Evolutionary conservation across 768 basidiomycete species (phyloP).

Genomic region (Jaapia argillacea): DNA sequence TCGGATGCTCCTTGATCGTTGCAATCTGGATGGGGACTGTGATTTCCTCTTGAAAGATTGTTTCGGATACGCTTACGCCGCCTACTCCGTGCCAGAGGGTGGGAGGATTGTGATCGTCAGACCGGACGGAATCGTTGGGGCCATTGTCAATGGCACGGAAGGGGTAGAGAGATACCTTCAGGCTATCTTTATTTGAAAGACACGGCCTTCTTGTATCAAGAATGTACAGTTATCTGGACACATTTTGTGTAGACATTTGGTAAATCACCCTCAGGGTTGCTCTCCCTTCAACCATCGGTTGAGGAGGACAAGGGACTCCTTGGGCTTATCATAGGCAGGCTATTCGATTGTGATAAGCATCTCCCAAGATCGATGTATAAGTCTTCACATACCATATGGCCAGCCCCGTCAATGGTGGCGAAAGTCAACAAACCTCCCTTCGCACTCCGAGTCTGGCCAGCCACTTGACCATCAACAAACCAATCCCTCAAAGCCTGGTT

Average conservation of each 20-base stretch:
- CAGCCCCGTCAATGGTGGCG: conserved; percentile 53
- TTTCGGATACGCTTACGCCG: conserved; percentile 4
- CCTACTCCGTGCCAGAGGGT: conserved; percentile 1
- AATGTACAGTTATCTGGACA: no score
- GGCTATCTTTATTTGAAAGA: conserved; percentile 4
- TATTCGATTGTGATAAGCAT: conserved; percentile 9
- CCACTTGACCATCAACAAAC: conserved; percentile 40
- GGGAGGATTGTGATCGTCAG: conserved; percentile 10
- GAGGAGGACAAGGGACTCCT: conserved; percentile 38
- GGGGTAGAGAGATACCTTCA: conserved; percentile 7
- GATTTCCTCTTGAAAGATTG: conserved; percentile 6
- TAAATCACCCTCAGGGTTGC: not conserved
- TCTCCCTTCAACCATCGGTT: not conserved
- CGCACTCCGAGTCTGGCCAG: conserved; percentile 42
- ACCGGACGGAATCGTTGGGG: conserved; percentile 12
- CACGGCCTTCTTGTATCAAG: no score
- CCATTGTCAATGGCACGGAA: conserved; percentile 3
- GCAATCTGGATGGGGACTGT: not conserved
- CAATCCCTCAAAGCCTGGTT: conserved; percentile 38
- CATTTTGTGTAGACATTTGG: no score
- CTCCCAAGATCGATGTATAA: not conserved
- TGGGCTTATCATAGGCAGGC: conserved; percentile 58
- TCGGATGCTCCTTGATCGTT: not conserved
- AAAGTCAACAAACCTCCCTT: conserved; percentile 42
- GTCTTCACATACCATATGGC: conserved; percentile 53